Conservation (phyloP, 106 monocot species). For the Dioscorea alata region DNA sequence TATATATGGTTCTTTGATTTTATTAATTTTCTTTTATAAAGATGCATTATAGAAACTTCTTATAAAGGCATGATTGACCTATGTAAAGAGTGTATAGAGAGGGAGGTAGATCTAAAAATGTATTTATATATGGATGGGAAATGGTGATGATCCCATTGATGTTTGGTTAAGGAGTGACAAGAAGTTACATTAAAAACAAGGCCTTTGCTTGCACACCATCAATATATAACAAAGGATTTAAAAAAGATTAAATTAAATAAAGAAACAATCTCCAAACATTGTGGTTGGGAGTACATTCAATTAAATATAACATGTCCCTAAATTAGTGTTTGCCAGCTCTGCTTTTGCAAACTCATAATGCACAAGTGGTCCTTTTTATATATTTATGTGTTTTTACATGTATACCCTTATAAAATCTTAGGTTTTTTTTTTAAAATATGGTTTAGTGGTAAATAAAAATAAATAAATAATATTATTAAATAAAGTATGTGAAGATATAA, state of each 20-base stretch:
- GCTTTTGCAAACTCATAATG: neutral
- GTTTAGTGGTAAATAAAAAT: too few species aligned
- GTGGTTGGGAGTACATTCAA: neutral
- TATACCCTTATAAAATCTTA: too few species aligned
- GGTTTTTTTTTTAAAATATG: too few species aligned
- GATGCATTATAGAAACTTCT: too few species aligned
- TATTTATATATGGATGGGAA: too few species aligned
- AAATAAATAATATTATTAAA: too few species aligned
- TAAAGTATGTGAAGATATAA: too few species aligned
- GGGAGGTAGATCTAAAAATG: too few species aligned
- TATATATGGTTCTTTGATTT: too few species aligned
- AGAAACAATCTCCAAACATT: conserved; percentile 3
- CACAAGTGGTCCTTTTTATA: neutral
- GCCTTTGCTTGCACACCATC: neutral
- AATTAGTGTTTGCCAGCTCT: conserved; percentile 11
- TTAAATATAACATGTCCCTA: neutral
- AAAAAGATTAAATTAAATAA: neutral
- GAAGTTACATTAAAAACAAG: neutral
- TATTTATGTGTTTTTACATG: neutral
- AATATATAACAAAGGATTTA: neutral
- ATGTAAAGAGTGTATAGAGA: too few species aligned
- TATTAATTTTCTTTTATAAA: too few species aligned
- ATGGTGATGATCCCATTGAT: neutral
- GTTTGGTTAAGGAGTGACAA: neutral
- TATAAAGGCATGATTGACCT: too few species aligned